Evolutionary conservation across 768 basidiomycete genomes (phyloP), one percentile per base, ranked within the genome.

Genomic region (Auriscalpium vulgare): DNA sequence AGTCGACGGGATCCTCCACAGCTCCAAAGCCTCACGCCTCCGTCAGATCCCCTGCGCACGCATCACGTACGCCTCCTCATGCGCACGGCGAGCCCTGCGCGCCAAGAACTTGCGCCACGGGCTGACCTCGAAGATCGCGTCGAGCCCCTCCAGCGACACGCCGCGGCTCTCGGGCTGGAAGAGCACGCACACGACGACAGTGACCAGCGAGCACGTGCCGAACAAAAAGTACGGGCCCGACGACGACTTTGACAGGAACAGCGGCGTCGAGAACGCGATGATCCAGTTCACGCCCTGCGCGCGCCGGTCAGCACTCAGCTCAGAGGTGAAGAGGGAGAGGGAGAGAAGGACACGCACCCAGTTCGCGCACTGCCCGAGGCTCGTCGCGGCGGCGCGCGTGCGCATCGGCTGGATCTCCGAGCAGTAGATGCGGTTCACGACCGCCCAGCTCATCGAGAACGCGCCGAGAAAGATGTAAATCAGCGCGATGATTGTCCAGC

Each of bases 201-300:
- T 69, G 45, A 77, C 56, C 44, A 70, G 66, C n/a, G 70, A 63
- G 47, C 68, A 72, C n/a, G 60, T 59, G 29, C 74, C 72, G 53
- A 77, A 79, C 47, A 78, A 62, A 65, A 79, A 79, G 60, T 78
- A 78, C 1, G 75, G 75, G 1, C 75, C 78, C 1, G 72, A 78
- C 8, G 72, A 68, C 8, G 74, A 77, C 47, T 68, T 63, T 3
- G 68, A 65, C 49, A 79, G 72, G 68, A 79, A 80, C 37, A 76
- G 63, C 16, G 78, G 76, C 11, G 77, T 75, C 21, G 76, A 70
- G 61, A 76, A 67, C 10, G 78, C 75, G 55, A 79, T 72, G 36
- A 67, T 51, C 59, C 72, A 78, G 65, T 78, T 78, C 19, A 77
- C 66, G 37, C 64, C 63, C 71, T 72, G 21, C 21, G 21, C 21